Conservation (phyloP, 1,284 basidiomycete genomes). For the Pseudozyma sp. region DNA sequence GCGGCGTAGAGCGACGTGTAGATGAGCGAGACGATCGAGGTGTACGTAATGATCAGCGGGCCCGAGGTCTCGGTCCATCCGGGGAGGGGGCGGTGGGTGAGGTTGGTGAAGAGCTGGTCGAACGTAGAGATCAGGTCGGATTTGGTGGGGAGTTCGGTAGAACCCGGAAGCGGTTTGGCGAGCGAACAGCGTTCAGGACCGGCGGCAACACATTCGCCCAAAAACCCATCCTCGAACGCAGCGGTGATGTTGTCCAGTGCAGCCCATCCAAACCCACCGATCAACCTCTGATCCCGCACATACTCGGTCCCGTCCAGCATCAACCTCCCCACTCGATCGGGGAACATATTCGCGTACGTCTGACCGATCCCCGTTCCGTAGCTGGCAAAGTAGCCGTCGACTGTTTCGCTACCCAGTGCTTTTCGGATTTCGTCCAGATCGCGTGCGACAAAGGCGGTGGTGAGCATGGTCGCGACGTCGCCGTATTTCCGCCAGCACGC, state of each 20-base stretch:
- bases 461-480: constrained; percentile 31
- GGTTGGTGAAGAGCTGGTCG: constrained; percentile 19
- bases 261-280: constrained; percentile 38
- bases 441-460: constrained; percentile 41
- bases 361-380: constrained; percentile 49
- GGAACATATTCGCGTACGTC: constrained; percentile 50
- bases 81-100: constrained; percentile 26
- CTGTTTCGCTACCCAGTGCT: constrained; percentile 22
- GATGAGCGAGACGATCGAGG: constrained; percentile 26
- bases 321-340: constrained; percentile 27
- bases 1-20: constrained; percentile 33
- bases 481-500: constrained; percentile 32
- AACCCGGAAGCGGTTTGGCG: constrained; percentile 10
- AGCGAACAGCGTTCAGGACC: constrained; percentile 34
- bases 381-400: constrained; percentile 43
- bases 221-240: constrained; percentile 38
- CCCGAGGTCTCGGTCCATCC: constrained; percentile 21
- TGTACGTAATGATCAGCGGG: constrained; percentile 38
- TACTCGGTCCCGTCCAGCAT: constrained; percentile 44
- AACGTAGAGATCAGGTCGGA: constrained; percentile 13
- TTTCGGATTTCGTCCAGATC: constrained; percentile 44
- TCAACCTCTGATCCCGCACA: constrained; percentile 27
- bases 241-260: constrained; percentile 48
- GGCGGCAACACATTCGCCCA: constrained; percentile 45
- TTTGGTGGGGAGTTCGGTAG: background rate